Base-by-base conservation (phyloP, 1,284 basidiomycete species). In the Mycena sp. region DNA sequence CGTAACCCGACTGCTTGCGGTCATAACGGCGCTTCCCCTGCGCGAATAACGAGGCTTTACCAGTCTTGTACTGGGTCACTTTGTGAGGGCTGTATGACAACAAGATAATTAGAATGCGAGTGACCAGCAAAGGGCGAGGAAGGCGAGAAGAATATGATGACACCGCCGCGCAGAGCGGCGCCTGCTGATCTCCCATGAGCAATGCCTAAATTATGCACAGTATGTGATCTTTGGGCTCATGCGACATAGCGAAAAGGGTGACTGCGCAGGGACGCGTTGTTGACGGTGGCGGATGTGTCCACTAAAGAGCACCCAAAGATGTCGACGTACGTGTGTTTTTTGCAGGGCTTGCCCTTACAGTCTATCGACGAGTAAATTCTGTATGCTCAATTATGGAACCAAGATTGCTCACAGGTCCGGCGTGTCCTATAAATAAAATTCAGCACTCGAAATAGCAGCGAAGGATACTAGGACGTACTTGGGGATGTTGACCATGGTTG, bases 11-110 rank as follows among this genome's bases (percentile, higher is more conserved):
- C 83, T 98, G 96, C 88, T 98, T 98, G 75, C 94, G 90, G 86
- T 98, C 97, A 85, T 99, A 99, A 88, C 98, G 96, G 78, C 97
- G 94, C 92, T 99, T 99, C 84, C 97, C 98, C 86, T 99, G 96
- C 67, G 95, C 96, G 78, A 93, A 92, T 70, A 96, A 83, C 67
- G 95, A 98, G 79, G 94, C 95, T 85, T 98, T 98, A 78, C 96
- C 96, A 87, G 94, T 97, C 92, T 98, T 98, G 88, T 97, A 98
- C 80, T 98, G 95, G 67, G 95, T 97, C 72, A 95, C 95, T 83
- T 98, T 97, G 85, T 98, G 96, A 63, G 95, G 92, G 64, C 92
- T 94, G 73, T 3, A 41, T 28, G 40, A 30, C 21, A 21, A 7
- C 32, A 35, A 35, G 14, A 35, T 35, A 7, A 12, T n/a, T 26